These are phyloP conservation scores for Diplodia scrobiculata DNA, from an alignment of 2,329 filamentous ascomycete genomes.

Conservation along the genomic window DNA sequence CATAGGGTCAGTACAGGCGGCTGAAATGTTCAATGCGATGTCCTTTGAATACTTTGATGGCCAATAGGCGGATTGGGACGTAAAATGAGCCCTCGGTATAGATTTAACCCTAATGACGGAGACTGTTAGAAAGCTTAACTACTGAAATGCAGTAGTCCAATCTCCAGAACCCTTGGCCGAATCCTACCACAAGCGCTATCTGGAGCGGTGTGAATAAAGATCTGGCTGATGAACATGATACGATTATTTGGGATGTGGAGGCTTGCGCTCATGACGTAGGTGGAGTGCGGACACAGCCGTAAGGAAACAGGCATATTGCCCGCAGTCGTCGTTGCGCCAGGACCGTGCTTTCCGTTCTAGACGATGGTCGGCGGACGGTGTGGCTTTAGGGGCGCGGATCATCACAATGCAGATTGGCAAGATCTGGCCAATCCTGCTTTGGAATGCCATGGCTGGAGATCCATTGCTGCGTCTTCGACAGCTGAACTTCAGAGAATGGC, in stretches of 20 bases:
- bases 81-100: too few species aligned
- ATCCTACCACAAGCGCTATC: neutral
- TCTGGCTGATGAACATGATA: neutral
- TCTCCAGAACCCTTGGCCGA: too few species aligned
- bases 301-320: neutral
- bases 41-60: too few species aligned
- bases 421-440: neutral
- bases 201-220: neutral
- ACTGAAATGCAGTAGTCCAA: too few species aligned
- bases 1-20: too few species aligned
- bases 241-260: neutral
- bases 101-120: too few species aligned
- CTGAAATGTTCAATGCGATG: too few species aligned
- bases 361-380: neutral
- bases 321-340: neutral
- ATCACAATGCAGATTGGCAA: neutral
- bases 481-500: neutral
- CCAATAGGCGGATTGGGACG: too few species aligned
- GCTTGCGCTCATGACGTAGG: neutral
- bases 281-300: neutral
- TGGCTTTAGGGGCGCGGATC: neutral
- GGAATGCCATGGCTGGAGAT: neutral
- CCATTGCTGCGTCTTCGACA: neutral
- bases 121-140: too few species aligned
- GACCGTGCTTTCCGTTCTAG: neutral